phyloP scores from a whole-genome alignment of 2,329 filamentous ascomycete genomes.

The Colletotrichum sp. region DNA sequence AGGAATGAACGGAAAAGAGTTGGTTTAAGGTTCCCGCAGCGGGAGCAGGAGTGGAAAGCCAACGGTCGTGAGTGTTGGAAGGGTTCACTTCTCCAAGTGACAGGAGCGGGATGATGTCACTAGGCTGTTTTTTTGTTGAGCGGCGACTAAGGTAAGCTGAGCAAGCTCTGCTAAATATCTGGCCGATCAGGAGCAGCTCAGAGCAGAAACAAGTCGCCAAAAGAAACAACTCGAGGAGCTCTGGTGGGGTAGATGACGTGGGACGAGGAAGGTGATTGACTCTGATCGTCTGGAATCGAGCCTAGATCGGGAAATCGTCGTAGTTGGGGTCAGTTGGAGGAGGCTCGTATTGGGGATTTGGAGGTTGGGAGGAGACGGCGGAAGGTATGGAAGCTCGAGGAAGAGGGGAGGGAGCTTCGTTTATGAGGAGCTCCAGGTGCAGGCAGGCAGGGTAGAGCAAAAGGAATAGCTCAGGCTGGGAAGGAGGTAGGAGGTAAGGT shows the following conservation, averaged over 20 bases:
- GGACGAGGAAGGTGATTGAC: not conserved
- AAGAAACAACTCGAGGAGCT: constrained; percentile 3
- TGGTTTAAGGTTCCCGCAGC: not conserved
- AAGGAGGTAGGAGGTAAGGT: too few species aligned
- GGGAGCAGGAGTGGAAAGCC: not conserved
- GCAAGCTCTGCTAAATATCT: not conserved
- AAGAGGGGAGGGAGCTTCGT: not conserved
- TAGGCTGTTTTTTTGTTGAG: not conserved
- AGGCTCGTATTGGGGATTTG: not conserved
- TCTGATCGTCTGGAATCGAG: not conserved
- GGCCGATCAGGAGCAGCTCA: not conserved
- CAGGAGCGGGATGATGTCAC: constrained; percentile 9
- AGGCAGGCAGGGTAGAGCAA: not conserved
- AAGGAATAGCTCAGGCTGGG: not conserved
- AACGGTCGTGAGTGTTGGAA: not conserved
- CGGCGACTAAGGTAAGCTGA: not conserved
- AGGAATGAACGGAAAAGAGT: not conserved
- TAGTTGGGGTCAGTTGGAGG: not conserved
- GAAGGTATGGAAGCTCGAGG: not conserved
- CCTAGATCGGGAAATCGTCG: not conserved
- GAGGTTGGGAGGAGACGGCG: not conserved
- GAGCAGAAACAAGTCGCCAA: not conserved
- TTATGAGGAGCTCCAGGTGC: not conserved
- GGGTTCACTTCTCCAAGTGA: not conserved
- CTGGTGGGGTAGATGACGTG: constrained; percentile 11